phyloP scores from a whole-genome alignment of 495 filamentous ascomycete species.

The Talaromyces thailandensis region DNA sequence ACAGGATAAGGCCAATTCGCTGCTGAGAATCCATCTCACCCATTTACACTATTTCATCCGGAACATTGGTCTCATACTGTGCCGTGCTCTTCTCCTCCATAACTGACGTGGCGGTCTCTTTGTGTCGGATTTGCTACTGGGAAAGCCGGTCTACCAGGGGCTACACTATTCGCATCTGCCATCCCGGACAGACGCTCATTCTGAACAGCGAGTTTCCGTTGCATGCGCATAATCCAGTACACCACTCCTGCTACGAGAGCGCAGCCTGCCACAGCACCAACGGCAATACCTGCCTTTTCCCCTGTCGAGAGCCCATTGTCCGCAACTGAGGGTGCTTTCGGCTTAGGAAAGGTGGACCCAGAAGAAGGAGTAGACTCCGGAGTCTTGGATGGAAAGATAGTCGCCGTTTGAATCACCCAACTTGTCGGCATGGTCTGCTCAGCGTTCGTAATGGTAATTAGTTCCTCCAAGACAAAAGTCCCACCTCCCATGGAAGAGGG shows the following conservation, averaged over 20 bases:
- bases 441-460: no score
- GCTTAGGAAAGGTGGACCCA: background rate
- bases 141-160: background rate
- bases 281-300: background rate
- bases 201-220: background rate
- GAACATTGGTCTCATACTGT: background rate
- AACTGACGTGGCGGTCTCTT: background rate
- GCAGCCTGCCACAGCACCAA: background rate
- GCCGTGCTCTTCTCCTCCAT: background rate
- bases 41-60: background rate
- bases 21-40: background rate
- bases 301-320: background rate
- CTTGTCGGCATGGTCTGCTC: background rate
- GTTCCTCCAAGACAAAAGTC: no score
- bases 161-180: background rate
- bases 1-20: background rate
- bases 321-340: background rate
- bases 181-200: background rate
- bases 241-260: background rate
- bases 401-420: background rate
- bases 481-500: no score
- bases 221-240: background rate
- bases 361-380: background rate
- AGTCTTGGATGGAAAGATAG: background rate
- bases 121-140: background rate